Conservation (phyloP, 1,284 basidiomycete genomes). For the Leccinum proximum region DNA sequence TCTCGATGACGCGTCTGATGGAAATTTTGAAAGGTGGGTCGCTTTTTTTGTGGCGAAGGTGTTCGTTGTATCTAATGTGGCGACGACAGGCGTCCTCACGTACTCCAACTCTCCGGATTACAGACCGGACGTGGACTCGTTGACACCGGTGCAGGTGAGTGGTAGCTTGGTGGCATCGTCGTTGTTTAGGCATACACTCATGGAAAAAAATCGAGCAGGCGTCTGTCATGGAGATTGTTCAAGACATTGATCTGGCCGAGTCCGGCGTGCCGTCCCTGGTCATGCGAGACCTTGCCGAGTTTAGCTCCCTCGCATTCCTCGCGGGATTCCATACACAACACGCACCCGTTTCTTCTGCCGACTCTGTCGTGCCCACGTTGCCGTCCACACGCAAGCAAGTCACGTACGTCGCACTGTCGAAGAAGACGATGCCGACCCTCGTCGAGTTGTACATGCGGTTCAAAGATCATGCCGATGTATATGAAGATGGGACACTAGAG, state of each 20-base stretch:
- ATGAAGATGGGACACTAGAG: slow-evolving; percentile 82
- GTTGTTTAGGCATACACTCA: slow-evolving; percentile 1
- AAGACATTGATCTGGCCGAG: slow-evolving; percentile 60
- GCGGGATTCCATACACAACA: slow-evolving; percentile 61
- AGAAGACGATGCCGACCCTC: slow-evolving; percentile 83
- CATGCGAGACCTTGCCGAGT: slow-evolving; percentile 84
- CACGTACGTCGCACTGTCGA: slow-evolving; percentile 86
- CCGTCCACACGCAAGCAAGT: slow-evolving; percentile 55
- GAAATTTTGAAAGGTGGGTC: slow-evolving; percentile 67
- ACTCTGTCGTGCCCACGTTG: slow-evolving; percentile 25
- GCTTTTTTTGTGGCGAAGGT: slow-evolving; percentile 14
- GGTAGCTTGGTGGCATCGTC: not conserved
- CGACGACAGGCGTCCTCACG: slow-evolving; percentile 63
- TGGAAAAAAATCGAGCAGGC: slow-evolving; percentile 36
- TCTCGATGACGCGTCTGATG: slow-evolving; percentile 60
- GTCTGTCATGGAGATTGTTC: slow-evolving; percentile 68
- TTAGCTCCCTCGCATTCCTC: slow-evolving; percentile 80
- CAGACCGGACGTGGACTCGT: slow-evolving; percentile 79
- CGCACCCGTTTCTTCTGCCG: slow-evolving; percentile 9
- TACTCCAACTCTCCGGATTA: slow-evolving; percentile 86
- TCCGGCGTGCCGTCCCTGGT: slow-evolving; percentile 69
- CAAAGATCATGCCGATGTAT: slow-evolving; percentile 59
- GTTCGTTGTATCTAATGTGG: not conserved
- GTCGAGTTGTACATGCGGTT: slow-evolving; percentile 70
- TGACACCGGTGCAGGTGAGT: slow-evolving; percentile 81